These are phyloP conservation scores for Pezicula neosporulosa DNA, from an alignment of 2,329 filamentous ascomycete species.

Conservation along the genomic window DNA sequence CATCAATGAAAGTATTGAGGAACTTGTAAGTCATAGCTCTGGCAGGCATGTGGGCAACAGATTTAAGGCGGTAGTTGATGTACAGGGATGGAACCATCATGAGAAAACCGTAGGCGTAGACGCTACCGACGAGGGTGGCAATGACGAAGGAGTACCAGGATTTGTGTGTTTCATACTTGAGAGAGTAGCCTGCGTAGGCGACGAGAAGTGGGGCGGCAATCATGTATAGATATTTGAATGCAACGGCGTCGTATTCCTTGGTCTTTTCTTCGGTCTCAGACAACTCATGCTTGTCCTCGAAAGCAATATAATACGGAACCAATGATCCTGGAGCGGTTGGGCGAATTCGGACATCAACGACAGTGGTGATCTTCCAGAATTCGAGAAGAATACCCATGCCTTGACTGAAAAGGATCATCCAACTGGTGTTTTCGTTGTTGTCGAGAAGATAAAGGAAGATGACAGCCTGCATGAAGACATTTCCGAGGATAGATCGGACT, in stretches of 20 bases:
- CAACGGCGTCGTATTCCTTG: conserved; percentile 96
- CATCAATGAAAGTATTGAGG: conserved; percentile 97
- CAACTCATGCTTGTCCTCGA: conserved; percentile 96
- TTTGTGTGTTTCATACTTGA: conserved; percentile 93
- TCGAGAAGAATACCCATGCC: conserved; percentile 62
- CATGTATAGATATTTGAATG: conserved; percentile 96
- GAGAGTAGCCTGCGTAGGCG: conserved; percentile 86
- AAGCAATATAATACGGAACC: conserved; percentile 75
- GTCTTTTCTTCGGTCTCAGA: conserved; percentile 96
- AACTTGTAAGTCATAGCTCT: conserved; percentile 99
- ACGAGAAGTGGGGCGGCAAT: conserved; percentile 83
- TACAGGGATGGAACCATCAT: conserved; percentile 99
- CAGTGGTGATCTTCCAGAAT: conserved; percentile 95
- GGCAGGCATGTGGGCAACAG: conserved; percentile 92
- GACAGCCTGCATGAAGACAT: conserved; percentile 94
- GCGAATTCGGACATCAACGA: conserved; percentile 83
- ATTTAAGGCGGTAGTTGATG: conserved; percentile 98
- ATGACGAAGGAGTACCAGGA: conserved; percentile 98
- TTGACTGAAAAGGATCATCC: conserved; percentile 97
- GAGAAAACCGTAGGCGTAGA: conserved; percentile 97
- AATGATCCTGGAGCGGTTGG: conserved; percentile 63
- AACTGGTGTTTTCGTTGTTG: conserved; percentile 94
- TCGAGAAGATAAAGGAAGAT: conserved; percentile 97
- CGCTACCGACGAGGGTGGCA: conserved; percentile 88
- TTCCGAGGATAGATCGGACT: conserved; percentile 91